Evolutionary conservation across 805 yeast genomes (phyloP).

Genomic region (Candida cerambycidarum): DNA sequence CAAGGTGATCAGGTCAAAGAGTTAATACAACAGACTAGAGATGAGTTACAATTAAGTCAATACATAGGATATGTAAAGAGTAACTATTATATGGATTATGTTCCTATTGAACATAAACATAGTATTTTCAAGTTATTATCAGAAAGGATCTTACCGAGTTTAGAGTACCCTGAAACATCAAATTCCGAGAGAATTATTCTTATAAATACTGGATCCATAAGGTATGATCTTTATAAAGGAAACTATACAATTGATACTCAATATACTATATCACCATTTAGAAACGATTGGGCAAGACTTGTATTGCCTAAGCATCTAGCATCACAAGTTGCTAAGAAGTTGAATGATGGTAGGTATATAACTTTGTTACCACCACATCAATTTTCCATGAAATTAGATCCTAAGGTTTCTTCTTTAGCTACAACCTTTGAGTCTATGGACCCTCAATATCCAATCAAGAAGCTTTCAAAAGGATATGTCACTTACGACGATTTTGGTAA

Average conservation of each 20-base stretch:
- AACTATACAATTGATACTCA: conserved; percentile 78
- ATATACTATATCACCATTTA: conserved; percentile 82
- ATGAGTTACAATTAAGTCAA: conserved; percentile 51
- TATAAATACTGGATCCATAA: conserved; percentile 83
- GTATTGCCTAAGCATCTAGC: conserved; percentile 62
- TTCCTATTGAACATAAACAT: conserved; percentile 51
- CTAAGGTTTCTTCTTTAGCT: no score
- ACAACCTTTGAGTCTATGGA: no score
- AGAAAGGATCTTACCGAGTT: conserved; percentile 51
- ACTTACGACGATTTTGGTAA: conserved; percentile 83
- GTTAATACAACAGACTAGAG: conserved; percentile 44
- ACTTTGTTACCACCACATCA: conserved; percentile 26
- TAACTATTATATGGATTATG: conserved; percentile 65
- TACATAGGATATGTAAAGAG: conserved; percentile 65
- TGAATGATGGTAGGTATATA: conserved; percentile 59
- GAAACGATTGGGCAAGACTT: conserved; percentile 73
- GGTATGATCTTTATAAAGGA: conserved; percentile 85
- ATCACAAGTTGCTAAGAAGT: conserved; percentile 45
- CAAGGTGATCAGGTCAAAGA: conserved; percentile 52
- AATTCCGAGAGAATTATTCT: conserved; percentile 47
- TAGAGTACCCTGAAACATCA: conserved; percentile 23
- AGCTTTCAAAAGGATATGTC: conserved; percentile 64
- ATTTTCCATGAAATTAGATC: conserved; percentile 7
- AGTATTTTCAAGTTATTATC: conserved; percentile 61
- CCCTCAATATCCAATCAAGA: conserved; percentile 10